Base-by-base conservation (phyloP, 495 filamentous ascomycete species). In the Hypoxylon subgilvum region DNA sequence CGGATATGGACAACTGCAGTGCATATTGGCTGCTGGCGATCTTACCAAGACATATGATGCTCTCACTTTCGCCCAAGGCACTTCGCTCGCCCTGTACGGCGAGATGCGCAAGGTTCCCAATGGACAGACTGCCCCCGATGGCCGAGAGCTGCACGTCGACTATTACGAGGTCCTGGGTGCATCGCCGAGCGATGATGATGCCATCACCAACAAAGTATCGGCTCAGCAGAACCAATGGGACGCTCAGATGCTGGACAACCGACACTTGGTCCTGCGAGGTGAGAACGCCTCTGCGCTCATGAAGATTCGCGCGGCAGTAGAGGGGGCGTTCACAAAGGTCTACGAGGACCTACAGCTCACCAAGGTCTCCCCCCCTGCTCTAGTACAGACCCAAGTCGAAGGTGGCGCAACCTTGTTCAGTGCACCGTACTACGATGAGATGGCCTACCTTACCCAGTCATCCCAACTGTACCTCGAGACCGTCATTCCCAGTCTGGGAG, bases 361-460 rank as follows among this genome's bases (percentile, higher is more conserved):
- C 41, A 93, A 97, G 74, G 92, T 99, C 39, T 88, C 88, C 34
- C 94, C 94, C 2, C 94, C 94, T 6, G 92, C 91, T 35, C 90
- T 99, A 76, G 95, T 97, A n/a, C 94, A 99, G 74, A 97, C 94
- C 5, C 92, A 97, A 74, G 94, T 97, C 52, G 94, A 99, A 77
- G 94, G 94, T 57, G 94, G 94, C 40, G 86, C 88, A 60, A 97
- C 94, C 2, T 86, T 99, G 28, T 99, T 99, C 79, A 86, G 86
- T 32, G 89, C 96, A 64, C 84, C 90, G 70, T 99, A 97, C 82
- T 99, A 97, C 75, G 89, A 87, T 63, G 88, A 97, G 73, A 86
- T 86, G 69, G 90, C 95, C 55, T 99, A 90, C 72, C 82, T 99
- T 50, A 99, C 94, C 10, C 94, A 99, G 74, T 97, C 93, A 0